Percentiles rank a stretch among this genome's conserved stretches.
Conservation (phyloP, 2,329 filamentous ascomycete genomes). For the Fusarium sp. region DNA sequence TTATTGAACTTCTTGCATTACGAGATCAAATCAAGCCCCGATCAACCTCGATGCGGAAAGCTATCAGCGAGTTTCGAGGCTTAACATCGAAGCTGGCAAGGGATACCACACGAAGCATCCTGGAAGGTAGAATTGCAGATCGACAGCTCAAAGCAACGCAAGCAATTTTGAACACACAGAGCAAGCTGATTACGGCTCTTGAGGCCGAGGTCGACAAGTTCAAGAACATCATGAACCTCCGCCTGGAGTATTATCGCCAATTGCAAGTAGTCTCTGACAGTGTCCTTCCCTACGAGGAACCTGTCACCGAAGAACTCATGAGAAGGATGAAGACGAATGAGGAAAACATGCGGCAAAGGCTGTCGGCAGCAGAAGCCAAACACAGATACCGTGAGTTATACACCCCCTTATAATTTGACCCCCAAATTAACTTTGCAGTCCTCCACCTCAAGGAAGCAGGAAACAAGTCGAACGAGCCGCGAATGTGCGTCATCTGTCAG, state of each 20-base stretch:
- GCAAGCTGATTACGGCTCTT: conserved; percentile 56
- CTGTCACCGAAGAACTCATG: conserved; percentile 61
- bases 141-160: conserved; percentile 70
- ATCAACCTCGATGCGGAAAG: conserved; percentile 73
- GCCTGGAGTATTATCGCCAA: conserved; percentile 90
- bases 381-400: conserved; percentile 71
- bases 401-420: neutral
- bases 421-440: conserved; percentile 49
- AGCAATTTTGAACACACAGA: conserved; percentile 60
- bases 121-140: conserved; percentile 73
- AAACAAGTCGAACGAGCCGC: conserved; percentile 68
- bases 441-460: conserved; percentile 65
- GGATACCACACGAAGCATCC: conserved; percentile 61
- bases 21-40: conserved; percentile 61
- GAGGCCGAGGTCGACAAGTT: conserved; percentile 81
- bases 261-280: conserved; percentile 91
- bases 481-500: conserved; percentile 88
- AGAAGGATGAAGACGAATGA: conserved; percentile 44
- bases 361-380: conserved; percentile 75
- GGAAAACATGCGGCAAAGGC: conserved; percentile 60
- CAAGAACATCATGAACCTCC: conserved; percentile 80
- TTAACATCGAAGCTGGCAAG: conserved; percentile 65
- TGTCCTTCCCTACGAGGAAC: conserved; percentile 77
- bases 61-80: conserved; percentile 74
- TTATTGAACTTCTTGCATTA: conserved; percentile 60